phyloP scores from a whole-genome alignment of 768 basidiomycete species.

The button mushroom (Agaricus bisporus) region DNA sequence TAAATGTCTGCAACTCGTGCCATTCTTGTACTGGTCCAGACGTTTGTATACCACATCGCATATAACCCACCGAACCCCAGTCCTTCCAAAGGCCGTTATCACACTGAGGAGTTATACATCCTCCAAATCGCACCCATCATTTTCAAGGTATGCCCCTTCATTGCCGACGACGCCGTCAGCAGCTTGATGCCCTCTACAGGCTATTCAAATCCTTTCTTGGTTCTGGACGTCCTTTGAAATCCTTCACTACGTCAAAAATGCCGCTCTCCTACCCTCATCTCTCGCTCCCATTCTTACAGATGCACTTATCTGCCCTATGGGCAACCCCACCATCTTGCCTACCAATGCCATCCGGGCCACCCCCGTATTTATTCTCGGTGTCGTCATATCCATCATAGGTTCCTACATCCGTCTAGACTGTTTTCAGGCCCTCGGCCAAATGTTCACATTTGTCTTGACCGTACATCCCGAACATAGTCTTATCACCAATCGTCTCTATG shows the following conservation, averaged over 20 bases:
- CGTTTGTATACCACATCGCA: conserved; percentile 43
- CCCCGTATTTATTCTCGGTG: conserved; percentile 40
- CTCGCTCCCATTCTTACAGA: conserved; percentile 21
- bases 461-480: conserved; percentile 46
- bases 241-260: conserved; percentile 30
- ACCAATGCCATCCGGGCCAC: conserved; percentile 28
- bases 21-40: conserved; percentile 41
- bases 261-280: conserved; percentile 25
- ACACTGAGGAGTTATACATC: conserved; percentile 44
- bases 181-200: conserved; percentile 21
- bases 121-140: conserved; percentile 51
- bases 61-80: conserved; percentile 56
- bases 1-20: conserved; percentile 48
- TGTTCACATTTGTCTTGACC: conserved; percentile 58
- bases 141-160: conserved; percentile 35
- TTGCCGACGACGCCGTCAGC: no score
- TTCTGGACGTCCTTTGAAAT: conserved; percentile 45
- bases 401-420: conserved; percentile 46
- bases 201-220: conserved; percentile 45
- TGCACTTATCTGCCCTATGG: conserved; percentile 25
- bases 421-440: conserved; percentile 43
- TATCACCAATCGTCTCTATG: conserved; percentile 44
- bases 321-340: conserved; percentile 15
- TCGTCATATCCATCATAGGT: conserved; percentile 35
- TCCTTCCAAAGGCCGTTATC: conserved; percentile 41